phyloP scores from a whole-genome alignment of 192 early-diverging fungal genomes.

The Podila epigama region DNA sequence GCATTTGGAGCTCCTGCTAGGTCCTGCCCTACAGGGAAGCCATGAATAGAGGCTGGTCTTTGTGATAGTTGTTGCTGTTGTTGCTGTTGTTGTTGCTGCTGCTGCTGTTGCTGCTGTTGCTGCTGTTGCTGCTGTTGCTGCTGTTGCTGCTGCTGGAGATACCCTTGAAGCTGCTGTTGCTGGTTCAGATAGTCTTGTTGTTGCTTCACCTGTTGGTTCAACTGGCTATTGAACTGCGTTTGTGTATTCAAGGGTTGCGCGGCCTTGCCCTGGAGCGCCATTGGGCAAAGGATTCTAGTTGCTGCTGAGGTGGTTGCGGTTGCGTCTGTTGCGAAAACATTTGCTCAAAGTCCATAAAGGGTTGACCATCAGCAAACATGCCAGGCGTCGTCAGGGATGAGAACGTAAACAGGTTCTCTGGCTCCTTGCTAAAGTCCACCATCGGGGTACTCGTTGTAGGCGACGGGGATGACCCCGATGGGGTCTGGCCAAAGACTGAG shows the following conservation, averaged over 20 bases:
- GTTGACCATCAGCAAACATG: slow-evolving; percentile 40
- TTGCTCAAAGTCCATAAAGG: slow-evolving; percentile 34
- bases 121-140: slow-evolving; percentile 7
- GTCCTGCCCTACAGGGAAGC: background rate
- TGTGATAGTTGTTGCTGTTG: background rate
- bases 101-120: background rate
- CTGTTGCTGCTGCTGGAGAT: background rate
- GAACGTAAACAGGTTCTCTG: slow-evolving; percentile 15
- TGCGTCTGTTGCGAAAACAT: slow-evolving; percentile 3
- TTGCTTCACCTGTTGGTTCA: background rate
- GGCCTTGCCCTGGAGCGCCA: slow-evolving; percentile 21
- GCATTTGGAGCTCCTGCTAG: background rate
- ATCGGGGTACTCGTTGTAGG: background rate
- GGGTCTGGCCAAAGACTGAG: slow-evolving; percentile 15
- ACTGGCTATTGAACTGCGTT: background rate
- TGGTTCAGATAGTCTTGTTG: background rate
- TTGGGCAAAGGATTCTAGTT: slow-evolving; percentile 3
- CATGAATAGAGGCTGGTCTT: background rate
- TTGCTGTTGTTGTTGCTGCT: slow-evolving; percentile 6
- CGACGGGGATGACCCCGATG: background rate
- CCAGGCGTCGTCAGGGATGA: slow-evolving; percentile 35
- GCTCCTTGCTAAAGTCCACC: background rate
- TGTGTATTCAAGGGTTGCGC: background rate
- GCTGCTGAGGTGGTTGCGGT: slow-evolving; percentile 5
- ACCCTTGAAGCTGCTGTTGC: slow-evolving; percentile 3